Base-by-base conservation (phyloP, 164 flowering plant genomes). In the Paratinospora sagittata region DNA sequence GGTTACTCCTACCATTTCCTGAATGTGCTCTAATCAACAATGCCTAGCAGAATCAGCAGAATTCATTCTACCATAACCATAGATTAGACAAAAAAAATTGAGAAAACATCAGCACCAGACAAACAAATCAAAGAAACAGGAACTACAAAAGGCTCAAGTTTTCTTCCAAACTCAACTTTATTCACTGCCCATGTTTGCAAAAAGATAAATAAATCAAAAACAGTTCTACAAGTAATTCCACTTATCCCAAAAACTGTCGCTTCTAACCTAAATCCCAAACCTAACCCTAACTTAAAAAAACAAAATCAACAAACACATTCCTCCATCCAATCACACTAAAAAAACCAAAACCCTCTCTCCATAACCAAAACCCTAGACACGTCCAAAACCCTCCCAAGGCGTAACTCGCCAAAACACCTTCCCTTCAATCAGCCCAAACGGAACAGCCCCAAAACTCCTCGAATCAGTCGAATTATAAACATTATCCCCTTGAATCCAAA, bases 401-500 rank as follows among this genome's bases (percentile, higher is more conserved):
- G 57, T 4, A 3, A 92, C 94, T 82, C 85, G 84, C 81, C 75
- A 84, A 70, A 84, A 81, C 2, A 81, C 76, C 79, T 68, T 88
- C 58, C 85, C 92, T 67, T 76, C 70, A 61, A 93, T 6, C 64
- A 89, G 88, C 19, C 86, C 89, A 74, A 86, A 86, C 37, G 97
- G 95, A 71, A 90, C 80, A 16, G 97, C 71, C 16, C 98, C 98
- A 77, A 83, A 93, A 8, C 79, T 52, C 34, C 95, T 80, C 1
- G 98, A 93, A 83, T 93, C 98, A 37, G 60, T 66, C 2, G 92
- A 86, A 14, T 66, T 52, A 66, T 81, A 77, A 8, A 78, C 74
- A 73, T 91, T 86, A 81, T 93, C 98, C 17, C 97, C 98, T 74
- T 86, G 84, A n/a, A 91, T 45, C 97, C 97, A 93, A 49, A 91